Conservation (phyloP, 257 asterid genomes). For the Coffea canephora region DNA sequence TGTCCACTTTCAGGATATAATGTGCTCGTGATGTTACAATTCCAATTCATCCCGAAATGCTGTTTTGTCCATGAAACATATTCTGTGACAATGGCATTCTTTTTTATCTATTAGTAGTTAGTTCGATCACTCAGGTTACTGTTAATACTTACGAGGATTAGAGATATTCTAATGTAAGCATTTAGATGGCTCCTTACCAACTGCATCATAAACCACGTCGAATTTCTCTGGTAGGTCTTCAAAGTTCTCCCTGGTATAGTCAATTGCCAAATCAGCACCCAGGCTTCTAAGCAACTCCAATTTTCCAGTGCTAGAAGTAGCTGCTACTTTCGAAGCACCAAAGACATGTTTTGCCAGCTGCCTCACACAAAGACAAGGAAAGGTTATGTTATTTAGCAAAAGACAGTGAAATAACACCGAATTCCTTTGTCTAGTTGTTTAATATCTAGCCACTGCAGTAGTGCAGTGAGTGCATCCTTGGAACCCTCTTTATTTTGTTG, state of each 20-base stretch:
- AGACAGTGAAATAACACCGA: not conserved
- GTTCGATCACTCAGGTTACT: not conserved
- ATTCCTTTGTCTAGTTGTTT: not conserved
- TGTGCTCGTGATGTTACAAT: not conserved
- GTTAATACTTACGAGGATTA: not conserved
- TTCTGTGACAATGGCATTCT: not conserved
- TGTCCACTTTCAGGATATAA: not conserved
- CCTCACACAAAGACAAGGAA: not conserved
- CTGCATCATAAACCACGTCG: slow-evolving; percentile 77
- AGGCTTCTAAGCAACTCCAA: slow-evolving; percentile 64
- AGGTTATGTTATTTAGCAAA: not conserved
- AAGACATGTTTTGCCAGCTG: slow-evolving; percentile 87
- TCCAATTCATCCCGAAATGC: not conserved
- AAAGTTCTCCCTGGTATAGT: slow-evolving; percentile 79
- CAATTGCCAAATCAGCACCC: slow-evolving; percentile 80
- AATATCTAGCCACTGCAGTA: not conserved
- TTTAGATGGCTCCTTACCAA: slow-evolving; percentile 49
- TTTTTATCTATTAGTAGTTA: not conserved
- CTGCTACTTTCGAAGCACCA: slow-evolving; percentile 89
- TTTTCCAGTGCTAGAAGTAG: slow-evolving; percentile 73
- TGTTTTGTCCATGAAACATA: not conserved
- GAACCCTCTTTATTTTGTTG: not conserved
- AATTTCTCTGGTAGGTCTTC: slow-evolving; percentile 69
- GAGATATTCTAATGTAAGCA: not conserved
- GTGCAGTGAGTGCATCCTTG: not conserved